Base-by-base conservation (phyloP, 2,329 filamentous ascomycete species). In the Diplocarpon rosae region DNA sequence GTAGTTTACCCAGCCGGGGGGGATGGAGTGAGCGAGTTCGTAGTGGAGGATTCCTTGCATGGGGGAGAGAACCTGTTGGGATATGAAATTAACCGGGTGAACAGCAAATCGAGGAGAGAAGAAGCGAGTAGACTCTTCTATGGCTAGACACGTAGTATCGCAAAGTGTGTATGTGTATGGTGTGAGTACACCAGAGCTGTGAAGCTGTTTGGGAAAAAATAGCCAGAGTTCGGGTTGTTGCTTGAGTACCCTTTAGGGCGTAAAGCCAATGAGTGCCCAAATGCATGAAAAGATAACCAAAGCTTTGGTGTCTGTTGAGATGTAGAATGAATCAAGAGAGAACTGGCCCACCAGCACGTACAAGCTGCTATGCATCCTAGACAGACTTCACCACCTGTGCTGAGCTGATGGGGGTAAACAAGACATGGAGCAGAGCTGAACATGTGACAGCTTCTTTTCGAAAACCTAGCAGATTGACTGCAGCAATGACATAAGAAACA, bases 31-130 rank as follows among this genome's bases (percentile, higher is more conserved):
- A 48, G 74, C 69, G 43, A 80, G 67, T 62, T 96, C 92, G 63
- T 95, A 95, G 65, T 94, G 83, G 45, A 94, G 72, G 57, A 98
- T 96, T 2, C 85, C 80, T 67, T 94, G 87, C 59, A 98, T 89
- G 9, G 92, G 92, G 1, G 88, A 95, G 17, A 83, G 70, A 43
- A 95, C 87, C 89, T 53, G 39, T 6, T 14, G 20, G 24, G 16
- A 14, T 35, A 48, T 38, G 17, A 32, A 45, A 32, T 36, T n/a
- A 24, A 10, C 30, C 30, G 16, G 7, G 11, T 27, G n/a, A 11
- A 37, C 6, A 15, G 31, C 38, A 43, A 28, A 29, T 1, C n/a
- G 11, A 38, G 17, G 27, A n/a, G 15, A 31, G 3, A 7, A 13
- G 29, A 31, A 14, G 16, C n/a, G 17, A 46, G 16, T 16, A 31